Percentiles rank a stretch among this genome's conserved stretches.
These are phyloP conservation scores for Kurtzmaniella cleridarum DNA, from an alignment of 805 yeast species.

Conservation along the genomic window DNA sequence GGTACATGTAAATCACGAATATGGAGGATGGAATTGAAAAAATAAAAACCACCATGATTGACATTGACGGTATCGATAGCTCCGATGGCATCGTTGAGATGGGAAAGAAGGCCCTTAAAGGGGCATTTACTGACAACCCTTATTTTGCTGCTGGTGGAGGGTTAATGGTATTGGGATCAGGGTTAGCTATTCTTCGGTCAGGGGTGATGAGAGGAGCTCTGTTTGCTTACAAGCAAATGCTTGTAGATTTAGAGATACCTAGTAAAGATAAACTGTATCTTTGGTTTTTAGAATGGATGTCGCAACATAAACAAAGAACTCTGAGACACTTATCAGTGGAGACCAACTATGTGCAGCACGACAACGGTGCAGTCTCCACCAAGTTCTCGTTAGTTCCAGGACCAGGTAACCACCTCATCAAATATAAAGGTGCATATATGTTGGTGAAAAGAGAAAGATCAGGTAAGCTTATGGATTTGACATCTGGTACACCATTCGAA, in stretches of 20 bases:
- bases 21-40: too few species aligned
- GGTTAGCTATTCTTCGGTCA: conserved; percentile 69
- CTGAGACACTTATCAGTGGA: conserved; percentile 88
- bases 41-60: conserved; percentile 13
- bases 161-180: conserved; percentile 90
- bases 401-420: conserved; percentile 88
- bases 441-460: conserved; percentile 86
- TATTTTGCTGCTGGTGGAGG: conserved; percentile 99
- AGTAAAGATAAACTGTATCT: conserved; percentile 87
- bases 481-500: conserved; percentile 91
- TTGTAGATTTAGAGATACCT: conserved; percentile 90
- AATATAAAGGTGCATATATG: conserved; percentile 84
- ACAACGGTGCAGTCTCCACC: conserved; percentile 85
- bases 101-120: conserved; percentile 38
- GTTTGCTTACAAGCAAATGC: conserved; percentile 71
- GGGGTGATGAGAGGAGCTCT: conserved; percentile 60
- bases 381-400: conserved; percentile 93
- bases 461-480: conserved; percentile 80
- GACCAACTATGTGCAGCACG: conserved; percentile 81
- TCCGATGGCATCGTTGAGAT: conserved; percentile 37
- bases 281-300: conserved; percentile 98
- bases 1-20: too few species aligned
- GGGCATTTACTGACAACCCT: conserved; percentile 70
- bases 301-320: conserved; percentile 65
- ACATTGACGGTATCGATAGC: conserved; percentile 29